Evolutionary conservation across 768 basidiomycete genomes (phyloP), one percentile per base, ranked within the genome.

Genomic region (Boletus pseudo-olivaceus): DNA sequence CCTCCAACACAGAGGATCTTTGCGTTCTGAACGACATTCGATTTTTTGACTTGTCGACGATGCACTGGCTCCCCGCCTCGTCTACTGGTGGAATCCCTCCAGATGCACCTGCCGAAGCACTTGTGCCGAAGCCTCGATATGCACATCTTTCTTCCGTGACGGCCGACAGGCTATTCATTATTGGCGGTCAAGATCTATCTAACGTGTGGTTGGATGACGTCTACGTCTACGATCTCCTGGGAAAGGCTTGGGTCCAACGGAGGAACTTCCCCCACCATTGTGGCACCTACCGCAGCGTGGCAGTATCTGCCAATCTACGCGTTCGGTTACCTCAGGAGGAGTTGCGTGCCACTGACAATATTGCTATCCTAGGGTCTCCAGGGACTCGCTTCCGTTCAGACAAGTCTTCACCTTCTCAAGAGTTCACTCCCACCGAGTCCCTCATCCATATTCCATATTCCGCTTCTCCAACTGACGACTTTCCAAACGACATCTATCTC

Each of bases 171-270:
- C 79, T 99, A 33, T 88, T 95, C 68, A 81, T 99, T 63, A 92
- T 97, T 47, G 96, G 97, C 6, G 96, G 96, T 0, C 96, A 99
- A 67, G 93, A 98, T 68, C 82, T 97, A 57, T 83, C 82, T 61
- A 96, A 96, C 64, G 87, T 87, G 45, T 98, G 94, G 89, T 78
- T 96, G 26, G 91, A 98, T 71, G 93, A 98, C 58, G 82, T 96
- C 51, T 88, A 91, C 67, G 88, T 96, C 7, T 94, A 87, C 59
- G 93, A 98, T 67, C 79, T 98, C 35, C 67, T 76, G 14, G 71
- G 74, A 14, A 82, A 82, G 67, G 75, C 78, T 7, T 98, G 96
- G 95, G 79, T 91, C 0, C 85, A 87, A 62, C 77, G 82, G 34
- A 84, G 87, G 46, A 82, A 84, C 55, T 93, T 93, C 62, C 89